These are phyloP conservation scores for Apiospora phragmitis DNA, from an alignment of 2,329 filamentous ascomycete genomes.

Conservation along the genomic window DNA sequence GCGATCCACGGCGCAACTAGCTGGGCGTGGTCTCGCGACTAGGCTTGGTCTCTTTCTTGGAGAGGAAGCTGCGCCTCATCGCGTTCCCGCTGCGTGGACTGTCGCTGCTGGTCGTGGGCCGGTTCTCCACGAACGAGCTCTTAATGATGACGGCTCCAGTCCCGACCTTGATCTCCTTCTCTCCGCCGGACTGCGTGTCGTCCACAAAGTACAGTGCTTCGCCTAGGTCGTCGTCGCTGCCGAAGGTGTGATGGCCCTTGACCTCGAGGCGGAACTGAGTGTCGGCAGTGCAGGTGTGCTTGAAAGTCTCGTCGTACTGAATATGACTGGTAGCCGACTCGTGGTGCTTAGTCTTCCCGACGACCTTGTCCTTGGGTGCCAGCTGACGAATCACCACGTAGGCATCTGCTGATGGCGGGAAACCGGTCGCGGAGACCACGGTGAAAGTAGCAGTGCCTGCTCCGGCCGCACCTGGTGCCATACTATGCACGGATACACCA, in stretches of 20 bases:
- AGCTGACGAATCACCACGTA: slow-evolving; percentile 73
- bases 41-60: slow-evolving; percentile 46
- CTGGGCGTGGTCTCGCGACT: slow-evolving; percentile 47
- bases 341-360: slow-evolving; percentile 91
- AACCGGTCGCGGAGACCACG: slow-evolving; percentile 76
- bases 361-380: slow-evolving; percentile 69
- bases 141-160: slow-evolving; percentile 70
- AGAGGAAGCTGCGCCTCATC: slow-evolving; percentile 55
- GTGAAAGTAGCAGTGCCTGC: slow-evolving; percentile 78
- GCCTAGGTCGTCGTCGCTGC: slow-evolving; percentile 79
- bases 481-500: slow-evolving; percentile 67
- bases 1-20: slow-evolving; percentile 17
- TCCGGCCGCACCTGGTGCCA: slow-evolving; percentile 59
- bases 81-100: slow-evolving; percentile 44
- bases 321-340: slow-evolving; percentile 69
- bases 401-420: slow-evolving; percentile 74
- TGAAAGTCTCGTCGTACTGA: slow-evolving; percentile 78
- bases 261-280: slow-evolving; percentile 83
- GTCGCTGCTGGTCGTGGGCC: slow-evolving; percentile 24
- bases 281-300: slow-evolving; percentile 75
- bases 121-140: slow-evolving; percentile 66
- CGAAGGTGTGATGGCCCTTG: slow-evolving; percentile 82
- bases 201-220: slow-evolving; percentile 91
- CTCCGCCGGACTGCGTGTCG: slow-evolving; percentile 65
- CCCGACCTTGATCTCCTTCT: slow-evolving; percentile 76